These are phyloP conservation scores for Suillus occidentalis DNA, from an alignment of 768 basidiomycete genomes.

Conservation along the genomic window DNA sequence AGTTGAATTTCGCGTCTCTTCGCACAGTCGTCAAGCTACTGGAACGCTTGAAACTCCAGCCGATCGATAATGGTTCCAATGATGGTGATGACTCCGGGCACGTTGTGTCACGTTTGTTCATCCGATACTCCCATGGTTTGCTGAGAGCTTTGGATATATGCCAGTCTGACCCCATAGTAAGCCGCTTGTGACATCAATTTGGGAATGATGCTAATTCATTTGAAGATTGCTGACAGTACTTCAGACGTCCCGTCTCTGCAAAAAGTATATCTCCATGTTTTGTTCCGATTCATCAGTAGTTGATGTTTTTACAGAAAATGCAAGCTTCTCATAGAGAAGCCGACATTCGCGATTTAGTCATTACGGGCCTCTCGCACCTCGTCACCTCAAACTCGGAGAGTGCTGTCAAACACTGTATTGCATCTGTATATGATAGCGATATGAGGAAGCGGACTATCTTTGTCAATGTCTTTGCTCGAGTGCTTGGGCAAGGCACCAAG, in stretches of 20 bases:
- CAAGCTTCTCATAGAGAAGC: conserved; percentile 50
- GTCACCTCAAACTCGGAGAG: conserved; percentile 84
- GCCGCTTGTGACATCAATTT: conserved; percentile 13
- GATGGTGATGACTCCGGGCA: conserved; percentile 66
- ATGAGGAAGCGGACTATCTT: conserved; percentile 74
- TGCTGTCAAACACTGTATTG: conserved; percentile 85
- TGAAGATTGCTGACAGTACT: conserved; percentile 46
- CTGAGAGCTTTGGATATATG: conserved; percentile 58
- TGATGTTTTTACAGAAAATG: conserved; percentile 37
- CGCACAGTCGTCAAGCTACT: conserved; percentile 74
- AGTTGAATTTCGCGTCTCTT: conserved; percentile 74
- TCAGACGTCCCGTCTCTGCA: conserved; percentile 51
- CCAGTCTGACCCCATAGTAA: conserved; percentile 47
- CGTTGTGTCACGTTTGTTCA: conserved; percentile 75
- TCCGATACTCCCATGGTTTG: conserved; percentile 69
- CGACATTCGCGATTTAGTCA: conserved; percentile 73
- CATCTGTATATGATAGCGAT: conserved; percentile 75
- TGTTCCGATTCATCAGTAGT: background rate
- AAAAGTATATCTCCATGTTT: conserved; percentile 34
- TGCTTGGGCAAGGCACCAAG: conserved; percentile 76
- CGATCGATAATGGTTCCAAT: conserved; percentile 50
- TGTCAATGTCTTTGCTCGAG: conserved; percentile 79
- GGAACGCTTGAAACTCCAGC: conserved; percentile 69
- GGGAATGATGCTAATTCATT: conserved; percentile 10
- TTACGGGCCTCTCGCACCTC: conserved; percentile 77